Percentiles rank a stretch among this genome's conserved stretches.
phyloP scores from a whole-genome alignment of 306 rosid genomes.

The Astragalus glycyphyllos region DNA sequence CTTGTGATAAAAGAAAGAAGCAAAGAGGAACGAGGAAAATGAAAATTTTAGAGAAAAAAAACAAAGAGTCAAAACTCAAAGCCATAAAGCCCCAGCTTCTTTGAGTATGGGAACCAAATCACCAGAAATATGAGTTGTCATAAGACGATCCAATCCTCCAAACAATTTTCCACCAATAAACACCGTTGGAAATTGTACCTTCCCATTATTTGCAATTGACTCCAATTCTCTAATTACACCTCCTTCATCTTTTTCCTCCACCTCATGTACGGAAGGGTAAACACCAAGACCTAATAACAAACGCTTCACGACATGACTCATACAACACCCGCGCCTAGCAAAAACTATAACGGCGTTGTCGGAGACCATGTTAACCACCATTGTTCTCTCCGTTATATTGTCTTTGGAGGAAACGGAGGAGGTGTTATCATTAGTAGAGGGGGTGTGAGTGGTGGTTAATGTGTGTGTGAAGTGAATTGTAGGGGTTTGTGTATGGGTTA shows the following conservation, averaged over 20 bases:
- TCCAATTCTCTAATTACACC: conserved; percentile 49
- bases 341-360: conserved; percentile 65
- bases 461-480: conserved; percentile 22
- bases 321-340: conserved; percentile 62
- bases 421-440: background rate
- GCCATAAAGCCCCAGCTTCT: conserved; percentile 75
- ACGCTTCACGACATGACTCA: conserved; percentile 69
- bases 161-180: conserved; percentile 65
- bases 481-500: conserved; percentile 10
- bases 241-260: conserved; percentile 60
- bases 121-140: conserved; percentile 77
- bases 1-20: background rate
- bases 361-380: conserved; percentile 45
- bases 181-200: conserved; percentile 59
- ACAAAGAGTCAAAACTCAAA: conserved; percentile 23
- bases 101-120: conserved; percentile 70
- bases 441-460: background rate
- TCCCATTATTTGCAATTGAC: background rate
- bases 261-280: conserved; percentile 62
- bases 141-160: conserved; percentile 69
- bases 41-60: background rate
- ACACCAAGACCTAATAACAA: conserved; percentile 66
- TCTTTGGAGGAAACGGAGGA: conserved; percentile 13
- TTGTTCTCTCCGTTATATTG: background rate
- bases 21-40: background rate